These are phyloP conservation scores for Noccaea bulbosa DNA, from an alignment of 345 rosid genomes.

Conservation along the genomic window DNA sequence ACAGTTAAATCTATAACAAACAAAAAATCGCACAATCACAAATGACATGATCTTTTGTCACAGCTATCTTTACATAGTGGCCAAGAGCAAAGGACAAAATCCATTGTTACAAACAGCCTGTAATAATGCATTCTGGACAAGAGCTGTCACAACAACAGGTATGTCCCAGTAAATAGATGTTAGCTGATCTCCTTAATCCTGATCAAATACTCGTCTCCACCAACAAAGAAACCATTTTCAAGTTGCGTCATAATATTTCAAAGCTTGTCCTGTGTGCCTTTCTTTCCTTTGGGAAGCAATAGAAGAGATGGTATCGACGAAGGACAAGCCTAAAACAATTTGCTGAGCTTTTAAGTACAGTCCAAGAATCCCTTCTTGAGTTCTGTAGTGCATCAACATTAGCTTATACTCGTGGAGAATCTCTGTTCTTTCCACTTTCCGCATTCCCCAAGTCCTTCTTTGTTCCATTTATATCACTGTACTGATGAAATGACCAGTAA, in stretches of 20 bases:
- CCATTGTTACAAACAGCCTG: neutral
- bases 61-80: conserved; percentile 12
- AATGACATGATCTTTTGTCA: neutral
- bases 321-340: conserved; percentile 6
- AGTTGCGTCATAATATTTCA: neutral
- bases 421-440: conserved; percentile 24
- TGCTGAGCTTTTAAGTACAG: neutral
- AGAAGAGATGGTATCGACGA: neutral
- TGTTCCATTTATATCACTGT: conserved; percentile 7
- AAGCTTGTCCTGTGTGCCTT: conserved; percentile 17
- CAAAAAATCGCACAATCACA: neutral
- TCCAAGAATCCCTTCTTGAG: conserved; percentile 4
- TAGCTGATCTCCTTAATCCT: conserved; percentile 15
- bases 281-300: conserved; percentile 8
- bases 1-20: neutral
- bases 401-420: conserved; percentile 9
- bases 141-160: conserved; percentile 21
- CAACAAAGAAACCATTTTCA: conserved; percentile 22
- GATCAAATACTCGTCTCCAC: conserved; percentile 9
- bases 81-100: conserved; percentile 16
- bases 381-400: neutral
- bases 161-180: conserved; percentile 29
- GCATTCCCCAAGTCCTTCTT: conserved; percentile 11
- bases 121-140: conserved; percentile 26
- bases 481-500: conserved; percentile 1